These are phyloP conservation scores for Byssothecium circinans DNA, from an alignment of 2,329 filamentous ascomycete species.

Conservation along the genomic window DNA sequence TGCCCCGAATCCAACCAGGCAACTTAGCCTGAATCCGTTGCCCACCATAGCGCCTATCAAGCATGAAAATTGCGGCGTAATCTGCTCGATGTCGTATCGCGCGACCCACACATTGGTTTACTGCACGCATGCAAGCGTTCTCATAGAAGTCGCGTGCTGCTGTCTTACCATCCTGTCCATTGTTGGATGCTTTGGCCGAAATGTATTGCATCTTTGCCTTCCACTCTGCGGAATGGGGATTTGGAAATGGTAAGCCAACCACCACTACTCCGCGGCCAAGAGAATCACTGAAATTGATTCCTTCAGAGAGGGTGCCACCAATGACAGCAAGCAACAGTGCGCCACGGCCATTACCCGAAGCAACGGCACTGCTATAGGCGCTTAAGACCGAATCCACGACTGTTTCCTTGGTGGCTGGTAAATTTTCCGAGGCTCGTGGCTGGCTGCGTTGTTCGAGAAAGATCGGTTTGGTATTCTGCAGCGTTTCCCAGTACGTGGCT, in stretches of 20 bases:
- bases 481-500: constrained; percentile 54
- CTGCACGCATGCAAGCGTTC: constrained; percentile 93
- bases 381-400: constrained; percentile 69
- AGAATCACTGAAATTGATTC: constrained; percentile 94
- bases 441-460: constrained; percentile 42
- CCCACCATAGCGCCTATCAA: constrained; percentile 78
- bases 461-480: constrained; percentile 60
- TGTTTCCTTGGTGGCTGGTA: constrained; percentile 54
- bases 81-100: constrained; percentile 87
- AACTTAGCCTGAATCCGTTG: constrained; percentile 75
- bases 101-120: constrained; percentile 94
- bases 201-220: constrained; percentile 88
- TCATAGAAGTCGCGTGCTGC: constrained; percentile 81
- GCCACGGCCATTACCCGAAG: constrained; percentile 55
- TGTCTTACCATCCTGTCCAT: constrained; percentile 43
- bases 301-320: constrained; percentile 92
- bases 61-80: constrained; percentile 85
- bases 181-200: constrained; percentile 59
- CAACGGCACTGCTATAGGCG: constrained; percentile 71
- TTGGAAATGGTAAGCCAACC: constrained; percentile 91
- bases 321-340: constrained; percentile 87
- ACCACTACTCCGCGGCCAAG: constrained; percentile 88
- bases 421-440: constrained; percentile 55
- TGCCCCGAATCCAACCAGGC: constrained; percentile 83
- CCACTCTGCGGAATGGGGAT: constrained; percentile 87